A percentile compares a stretch with the other conserved stretches of the same genome.
Evolutionary conservation across 1,139 yeast genomes (phyloP).

Genomic region (Candida dubliniensis): DNA sequence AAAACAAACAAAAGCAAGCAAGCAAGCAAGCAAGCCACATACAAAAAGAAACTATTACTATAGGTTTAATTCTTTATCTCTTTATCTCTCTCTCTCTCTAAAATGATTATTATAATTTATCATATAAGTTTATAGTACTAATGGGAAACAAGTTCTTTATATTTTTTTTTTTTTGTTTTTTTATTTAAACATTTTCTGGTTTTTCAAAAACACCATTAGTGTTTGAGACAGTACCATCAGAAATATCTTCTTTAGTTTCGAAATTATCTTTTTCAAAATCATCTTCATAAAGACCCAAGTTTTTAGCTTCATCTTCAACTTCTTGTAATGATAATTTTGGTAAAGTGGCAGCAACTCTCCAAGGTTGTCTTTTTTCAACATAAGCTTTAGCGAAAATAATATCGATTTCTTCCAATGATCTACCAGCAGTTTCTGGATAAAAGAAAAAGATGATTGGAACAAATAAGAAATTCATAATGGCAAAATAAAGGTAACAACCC

Average conservation of each 20-base stretch:
- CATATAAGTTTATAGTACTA: no score
- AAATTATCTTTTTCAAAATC: conserved; percentile 39
- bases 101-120: no score
- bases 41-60: no score
- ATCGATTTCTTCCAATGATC: conserved; percentile 50
- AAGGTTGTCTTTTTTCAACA: conserved; percentile 46
- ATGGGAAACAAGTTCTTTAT: background rate
- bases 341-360: conserved; percentile 52
- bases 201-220: conserved; percentile 14
- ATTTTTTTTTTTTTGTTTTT: background rate
- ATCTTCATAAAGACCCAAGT: conserved; percentile 47
- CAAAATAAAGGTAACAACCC: conserved; percentile 49
- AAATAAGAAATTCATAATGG: conserved; percentile 37
- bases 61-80: no score
- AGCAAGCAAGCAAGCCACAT: no score
- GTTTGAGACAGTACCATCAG: conserved; percentile 16
- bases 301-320: conserved; percentile 48
- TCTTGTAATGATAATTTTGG: conserved; percentile 47
- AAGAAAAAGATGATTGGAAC: conserved; percentile 46
- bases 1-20: no score
- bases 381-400: conserved; percentile 47
- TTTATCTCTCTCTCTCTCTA: no score
- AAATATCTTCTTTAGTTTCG: conserved; percentile 30
- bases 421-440: conserved; percentile 51
- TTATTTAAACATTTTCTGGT: conserved; percentile 3